Conservation (phyloP, 2,329 filamentous ascomycete species). For the Apiospora aurea region DNA sequence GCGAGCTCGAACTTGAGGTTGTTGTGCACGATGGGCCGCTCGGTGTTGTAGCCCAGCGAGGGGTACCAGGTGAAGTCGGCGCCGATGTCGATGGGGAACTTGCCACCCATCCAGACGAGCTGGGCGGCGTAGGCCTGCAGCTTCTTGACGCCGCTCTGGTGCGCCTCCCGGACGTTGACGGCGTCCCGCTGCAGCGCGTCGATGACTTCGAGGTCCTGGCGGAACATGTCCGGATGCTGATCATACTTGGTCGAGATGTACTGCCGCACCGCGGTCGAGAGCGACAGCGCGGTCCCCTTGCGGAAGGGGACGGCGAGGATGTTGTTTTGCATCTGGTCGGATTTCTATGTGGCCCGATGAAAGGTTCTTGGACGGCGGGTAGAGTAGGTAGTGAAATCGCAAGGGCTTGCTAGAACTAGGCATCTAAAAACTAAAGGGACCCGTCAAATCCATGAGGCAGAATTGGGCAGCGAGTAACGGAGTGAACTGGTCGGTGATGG, state of each 20-base stretch:
- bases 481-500: background rate
- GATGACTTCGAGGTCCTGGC: slow-evolving; percentile 82
- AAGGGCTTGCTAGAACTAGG: background rate
- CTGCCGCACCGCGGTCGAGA: slow-evolving; percentile 84
- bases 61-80: slow-evolving; percentile 98
- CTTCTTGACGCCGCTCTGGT: slow-evolving; percentile 84
- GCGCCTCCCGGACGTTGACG: slow-evolving; percentile 87
- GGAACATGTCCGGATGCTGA: slow-evolving; percentile 97
- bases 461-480: background rate
- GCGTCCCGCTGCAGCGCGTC: slow-evolving; percentile 84
- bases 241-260: slow-evolving; percentile 99
- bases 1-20: slow-evolving; percentile 84
- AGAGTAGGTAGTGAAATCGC: background rate
- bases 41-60: slow-evolving; percentile 86
- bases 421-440: background rate
- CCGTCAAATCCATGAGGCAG: background rate
- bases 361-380: background rate
- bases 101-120: slow-evolving; percentile 89
- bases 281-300: slow-evolving; percentile 78
- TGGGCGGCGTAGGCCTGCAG: slow-evolving; percentile 93
- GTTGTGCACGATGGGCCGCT: slow-evolving; percentile 71
- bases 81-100: slow-evolving; percentile 96
- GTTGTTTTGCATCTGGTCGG: slow-evolving; percentile 46
- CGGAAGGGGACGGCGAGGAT: slow-evolving; percentile 87
- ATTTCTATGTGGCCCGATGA: background rate